Percentiles rank a stretch among this genome's conserved stretches.
Conservation (phyloP, 345 rosid species). For the Salix exigua region DNA sequence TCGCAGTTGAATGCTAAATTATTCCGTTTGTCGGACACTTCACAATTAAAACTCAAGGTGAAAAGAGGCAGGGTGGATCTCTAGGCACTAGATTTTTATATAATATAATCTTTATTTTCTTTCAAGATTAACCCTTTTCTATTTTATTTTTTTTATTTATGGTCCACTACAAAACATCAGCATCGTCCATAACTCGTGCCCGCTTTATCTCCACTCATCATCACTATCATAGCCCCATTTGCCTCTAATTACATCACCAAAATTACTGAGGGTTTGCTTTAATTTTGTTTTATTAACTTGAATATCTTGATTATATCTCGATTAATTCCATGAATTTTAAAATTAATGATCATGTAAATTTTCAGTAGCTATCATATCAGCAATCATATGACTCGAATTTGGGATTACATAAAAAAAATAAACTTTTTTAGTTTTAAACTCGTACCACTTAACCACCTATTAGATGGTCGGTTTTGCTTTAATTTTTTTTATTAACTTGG, state of each 20-base stretch:
- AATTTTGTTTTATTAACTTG: no score
- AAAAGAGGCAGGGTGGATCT: neutral
- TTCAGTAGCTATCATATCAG: no score
- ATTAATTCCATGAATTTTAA: no score
- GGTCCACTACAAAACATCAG: neutral
- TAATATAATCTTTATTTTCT: neutral
- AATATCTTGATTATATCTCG: accelerated
- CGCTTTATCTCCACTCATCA: neutral
- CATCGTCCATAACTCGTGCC: neutral
- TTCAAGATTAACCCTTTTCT: no score
- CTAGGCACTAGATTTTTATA: neutral
- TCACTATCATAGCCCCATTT: neutral
- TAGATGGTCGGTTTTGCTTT: no score
- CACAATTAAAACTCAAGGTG: neutral
- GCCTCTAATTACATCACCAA: neutral
- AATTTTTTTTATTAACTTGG: no score
- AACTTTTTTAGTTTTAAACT: no score
- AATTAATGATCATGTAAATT: no score
- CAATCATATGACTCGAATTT: no score
- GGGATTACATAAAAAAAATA: no score
- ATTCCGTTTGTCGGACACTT: neutral
- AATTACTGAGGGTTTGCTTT: neutral
- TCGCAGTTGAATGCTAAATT: neutral
- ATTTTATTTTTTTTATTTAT: neutral
- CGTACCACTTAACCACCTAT: no score